Conservation (phyloP, 352 stramenopile genomes). For the Phytophthora hybrid region DNA sequence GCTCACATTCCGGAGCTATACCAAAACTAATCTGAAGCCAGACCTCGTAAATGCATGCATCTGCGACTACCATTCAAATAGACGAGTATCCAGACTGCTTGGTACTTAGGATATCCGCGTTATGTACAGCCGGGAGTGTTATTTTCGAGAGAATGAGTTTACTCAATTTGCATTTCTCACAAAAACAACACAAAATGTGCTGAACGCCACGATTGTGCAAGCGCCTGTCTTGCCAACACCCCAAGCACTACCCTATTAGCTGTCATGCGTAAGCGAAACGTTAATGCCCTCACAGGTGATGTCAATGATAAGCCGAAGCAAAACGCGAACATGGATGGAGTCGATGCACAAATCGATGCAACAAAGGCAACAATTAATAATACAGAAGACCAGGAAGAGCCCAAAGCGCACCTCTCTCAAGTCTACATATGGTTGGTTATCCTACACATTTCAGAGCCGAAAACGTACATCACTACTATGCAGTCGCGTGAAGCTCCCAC, state of each 20-base stretch:
- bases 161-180: not conserved
- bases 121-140: conserved; percentile 16
- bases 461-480: conserved; percentile 19
- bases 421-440: conserved; percentile 7
- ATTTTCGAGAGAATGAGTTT: conserved; percentile 11
- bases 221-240: too few relatives aligned
- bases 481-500: conserved; percentile 5
- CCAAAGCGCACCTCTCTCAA: not conserved
- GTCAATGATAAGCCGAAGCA: too few relatives aligned
- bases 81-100: conserved; percentile 23
- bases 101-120: conserved; percentile 1
- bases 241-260: too few relatives aligned
- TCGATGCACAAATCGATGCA: not conserved
- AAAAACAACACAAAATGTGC: not conserved
- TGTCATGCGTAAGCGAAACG: too few relatives aligned
- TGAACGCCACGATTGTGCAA: too few relatives aligned
- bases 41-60: conserved; percentile 17
- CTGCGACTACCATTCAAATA: conserved; percentile 20
- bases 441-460: conserved; percentile 10
- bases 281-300: too few relatives aligned
- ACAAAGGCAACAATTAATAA: not conserved
- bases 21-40: conserved; percentile 9
- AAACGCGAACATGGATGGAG: too few relatives aligned
- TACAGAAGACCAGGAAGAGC: not conserved
- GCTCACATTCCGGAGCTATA: conserved; percentile 13